Evolutionary conservation across 2,329 filamentous ascomycete genomes (phyloP), one percentile per base, ranked within the genome.

Genomic region (Diaporthe citri): DNA sequence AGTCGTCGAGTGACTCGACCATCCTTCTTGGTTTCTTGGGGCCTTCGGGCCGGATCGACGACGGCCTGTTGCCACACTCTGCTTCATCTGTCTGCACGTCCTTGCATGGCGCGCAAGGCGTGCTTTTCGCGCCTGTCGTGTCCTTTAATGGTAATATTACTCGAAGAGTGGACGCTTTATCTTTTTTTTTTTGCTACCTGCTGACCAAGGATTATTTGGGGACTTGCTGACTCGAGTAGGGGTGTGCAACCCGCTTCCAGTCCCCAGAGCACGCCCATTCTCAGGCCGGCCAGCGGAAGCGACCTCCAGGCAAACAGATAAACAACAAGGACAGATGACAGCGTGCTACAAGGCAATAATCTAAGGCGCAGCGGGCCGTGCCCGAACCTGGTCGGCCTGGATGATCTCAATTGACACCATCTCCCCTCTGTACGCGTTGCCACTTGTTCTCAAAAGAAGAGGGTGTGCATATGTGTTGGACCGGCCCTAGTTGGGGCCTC

Each of bases 261-360:
- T 12, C 34, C 31, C 22, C 64, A 67, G 12, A 52, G 4, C 64
- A 13, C 48, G n/a, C 64, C 48, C 31, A 31, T 25, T 55, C 34
- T 52, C 34, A 39, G 48, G 48, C 48, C 34, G 34, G 64, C 64
- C 64, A 28, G 34, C 64, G 15, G 15, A 28, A 55, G 64, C 64
- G 64, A 51, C 64, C 64, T 25, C 15, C 25, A 52, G 64, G 46
- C 64, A 41, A 69, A 69, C 48, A 41, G 28, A 69, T 55, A 43
- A 28, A 52, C 36, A 52, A 10, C 48, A 52, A 66, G 48, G 48
- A 8, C 48, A 55, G 34, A 39, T 41, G 46, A 39, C 46, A 69
- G n/a, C 3, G 7, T 28, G 22, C 46, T 13, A 39, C 31, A 22
- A 25, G 20, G 31, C 9, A 39, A 31, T 15, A 46, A 64, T 55